phyloP scores from a whole-genome alignment of 768 basidiomycete genomes.

The Serendipita sp. region DNA sequence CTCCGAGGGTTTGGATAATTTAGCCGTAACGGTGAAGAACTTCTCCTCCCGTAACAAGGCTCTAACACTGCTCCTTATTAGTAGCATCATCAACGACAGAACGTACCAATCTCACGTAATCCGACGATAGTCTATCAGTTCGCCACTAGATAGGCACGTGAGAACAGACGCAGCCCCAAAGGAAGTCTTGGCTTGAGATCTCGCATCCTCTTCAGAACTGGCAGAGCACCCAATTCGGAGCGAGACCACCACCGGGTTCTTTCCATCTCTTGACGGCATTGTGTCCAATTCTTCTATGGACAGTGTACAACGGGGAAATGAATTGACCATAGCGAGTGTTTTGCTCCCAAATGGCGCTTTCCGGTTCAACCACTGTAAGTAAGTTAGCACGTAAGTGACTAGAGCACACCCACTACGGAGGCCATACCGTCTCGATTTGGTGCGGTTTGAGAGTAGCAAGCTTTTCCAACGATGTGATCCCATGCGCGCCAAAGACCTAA shows the following conservation, averaged over 20 bases:
- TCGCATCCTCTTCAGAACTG: constrained; percentile 17
- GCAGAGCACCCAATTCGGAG: constrained; percentile 42
- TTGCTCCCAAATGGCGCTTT: constrained; percentile 60
- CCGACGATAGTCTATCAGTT: constrained; percentile 64
- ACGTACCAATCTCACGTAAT: constrained; percentile 39
- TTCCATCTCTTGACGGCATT: constrained; percentile 25
- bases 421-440: constrained; percentile 45
- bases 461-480: constrained; percentile 44
- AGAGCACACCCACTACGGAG: neutral
- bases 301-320: constrained; percentile 52
- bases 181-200: constrained; percentile 13
- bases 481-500: constrained; percentile 61
- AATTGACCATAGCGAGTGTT: constrained; percentile 40
- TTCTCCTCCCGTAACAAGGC: constrained; percentile 37
- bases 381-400: neutral
- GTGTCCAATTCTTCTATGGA: constrained; percentile 33
- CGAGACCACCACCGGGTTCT: constrained; percentile 41
- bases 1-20: constrained; percentile 65
- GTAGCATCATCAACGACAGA: neutral
- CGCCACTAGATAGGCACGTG: constrained; percentile 57
- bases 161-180: constrained; percentile 56
- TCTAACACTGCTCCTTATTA: constrained; percentile 38
- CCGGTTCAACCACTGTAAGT: constrained; percentile 50
- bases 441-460: constrained; percentile 41
- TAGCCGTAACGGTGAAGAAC: constrained; percentile 41